phyloP scores from a whole-genome alignment of 192 early-diverging fungal genomes.

The Backusella psychrophila region DNA sequence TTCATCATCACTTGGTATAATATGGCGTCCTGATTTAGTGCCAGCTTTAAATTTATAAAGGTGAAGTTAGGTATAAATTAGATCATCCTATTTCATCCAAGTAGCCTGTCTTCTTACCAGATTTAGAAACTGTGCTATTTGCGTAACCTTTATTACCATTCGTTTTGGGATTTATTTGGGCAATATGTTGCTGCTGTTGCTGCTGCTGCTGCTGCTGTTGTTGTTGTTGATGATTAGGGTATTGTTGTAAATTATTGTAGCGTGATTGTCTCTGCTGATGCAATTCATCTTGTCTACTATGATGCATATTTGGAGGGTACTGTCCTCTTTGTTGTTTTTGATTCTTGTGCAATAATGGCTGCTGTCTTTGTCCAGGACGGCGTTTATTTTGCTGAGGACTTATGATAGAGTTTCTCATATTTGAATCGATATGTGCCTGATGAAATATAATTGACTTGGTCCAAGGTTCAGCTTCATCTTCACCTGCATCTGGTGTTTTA shows the following conservation, averaged over 20 bases:
- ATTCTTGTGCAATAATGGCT: conserved; percentile 3
- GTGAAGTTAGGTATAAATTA: not conserved
- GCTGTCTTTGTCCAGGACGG: conserved; percentile 4
- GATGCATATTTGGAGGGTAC: not conserved
- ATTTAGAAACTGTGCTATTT: not conserved
- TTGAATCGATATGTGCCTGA: conserved; percentile 22
- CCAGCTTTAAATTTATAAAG: not conserved
- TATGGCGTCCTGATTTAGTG: not conserved
- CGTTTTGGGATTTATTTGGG: not conserved
- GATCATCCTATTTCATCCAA: not conserved
- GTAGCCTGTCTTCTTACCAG: not conserved
- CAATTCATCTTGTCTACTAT: not conserved
- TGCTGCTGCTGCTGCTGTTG: too few relatives aligned
- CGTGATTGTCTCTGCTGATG: not conserved
- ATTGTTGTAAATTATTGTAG: not conserved
- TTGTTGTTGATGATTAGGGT: not conserved
- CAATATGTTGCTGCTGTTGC: not conserved
- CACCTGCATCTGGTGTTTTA: conserved; percentile 34
- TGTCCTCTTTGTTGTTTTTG: not conserved
- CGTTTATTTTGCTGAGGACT: conserved; percentile 9
- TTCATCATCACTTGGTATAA: conserved; percentile 30
- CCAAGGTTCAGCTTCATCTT: conserved; percentile 33
- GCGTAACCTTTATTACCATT: not conserved
- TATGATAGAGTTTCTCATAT: conserved; percentile 14
- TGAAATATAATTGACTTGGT: conserved; percentile 34